These are phyloP conservation scores for Oryza meyeriana DNA, from an alignment of 176 grass and related monocot genomes.

Conservation along the genomic window DNA sequence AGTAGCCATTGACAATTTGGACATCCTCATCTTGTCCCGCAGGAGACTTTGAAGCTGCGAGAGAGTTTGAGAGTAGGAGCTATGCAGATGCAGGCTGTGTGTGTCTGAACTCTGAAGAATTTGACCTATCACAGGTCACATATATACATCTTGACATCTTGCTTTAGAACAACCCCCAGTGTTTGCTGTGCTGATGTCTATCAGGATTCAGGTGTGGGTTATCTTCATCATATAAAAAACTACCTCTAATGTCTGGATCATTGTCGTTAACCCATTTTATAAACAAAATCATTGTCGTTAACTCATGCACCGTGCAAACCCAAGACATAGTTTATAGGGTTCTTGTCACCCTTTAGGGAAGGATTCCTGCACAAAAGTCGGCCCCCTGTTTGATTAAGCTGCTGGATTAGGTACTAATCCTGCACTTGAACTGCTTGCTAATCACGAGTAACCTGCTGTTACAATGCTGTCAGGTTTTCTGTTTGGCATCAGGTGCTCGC, in stretches of 20 bases:
- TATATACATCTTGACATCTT: conserved; percentile 20
- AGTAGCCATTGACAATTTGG: neutral
- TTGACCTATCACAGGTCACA: neutral
- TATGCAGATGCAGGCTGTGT: neutral
- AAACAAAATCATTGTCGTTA: conserved; percentile 13
- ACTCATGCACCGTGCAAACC: neutral
- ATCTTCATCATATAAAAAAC: conserved; percentile 12
- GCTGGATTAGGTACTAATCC: conserved; percentile 28
- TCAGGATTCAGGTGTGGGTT: conserved; percentile 13
- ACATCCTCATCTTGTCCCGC: conserved; percentile 20
- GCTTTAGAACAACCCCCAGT: neutral
- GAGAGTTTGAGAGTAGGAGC: neutral
- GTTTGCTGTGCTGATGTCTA: conserved; percentile 31
- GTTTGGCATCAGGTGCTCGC: conserved; percentile 21
- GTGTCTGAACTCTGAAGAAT: conserved; percentile 25
- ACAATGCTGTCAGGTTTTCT: neutral
- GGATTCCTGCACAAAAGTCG: conserved; percentile 29
- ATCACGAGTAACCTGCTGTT: neutral
- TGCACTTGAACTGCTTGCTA: conserved; percentile 7
- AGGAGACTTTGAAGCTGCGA: neutral
- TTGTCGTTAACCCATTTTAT: neutral
- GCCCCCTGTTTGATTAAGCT: conserved; percentile 17
- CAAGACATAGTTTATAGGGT: neutral
- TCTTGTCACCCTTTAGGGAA: conserved; percentile 19
- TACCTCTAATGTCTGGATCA: conserved; percentile 13